phyloP scores from a whole-genome alignment of 148 eudicot species.

The Vaccinium myrtillus region DNA sequence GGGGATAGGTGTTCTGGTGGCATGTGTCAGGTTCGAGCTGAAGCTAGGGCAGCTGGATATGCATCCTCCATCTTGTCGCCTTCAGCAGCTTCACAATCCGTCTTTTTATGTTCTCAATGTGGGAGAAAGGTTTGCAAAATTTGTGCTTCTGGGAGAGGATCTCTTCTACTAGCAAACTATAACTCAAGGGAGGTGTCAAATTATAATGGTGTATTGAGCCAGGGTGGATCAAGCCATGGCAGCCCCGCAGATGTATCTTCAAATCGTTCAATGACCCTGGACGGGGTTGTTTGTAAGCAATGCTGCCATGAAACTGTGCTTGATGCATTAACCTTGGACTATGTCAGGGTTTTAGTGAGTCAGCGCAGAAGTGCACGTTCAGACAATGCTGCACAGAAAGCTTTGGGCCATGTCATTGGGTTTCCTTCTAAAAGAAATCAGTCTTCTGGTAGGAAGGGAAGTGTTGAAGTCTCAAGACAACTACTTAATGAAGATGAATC shows the following conservation, averaged over 20 bases:
- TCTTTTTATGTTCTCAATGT: conserved; percentile 68
- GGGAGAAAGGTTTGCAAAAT: conserved; percentile 70
- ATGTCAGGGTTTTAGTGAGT: conserved; percentile 73
- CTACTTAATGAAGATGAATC: conserved; percentile 81
- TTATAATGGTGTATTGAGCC: conserved; percentile 47
- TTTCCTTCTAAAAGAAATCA: conserved; percentile 37
- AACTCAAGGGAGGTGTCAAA: conserved; percentile 49
- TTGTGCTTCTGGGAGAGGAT: conserved; percentile 95
- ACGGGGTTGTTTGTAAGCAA: conserved; percentile 74
- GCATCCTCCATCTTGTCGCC: conserved; percentile 34
- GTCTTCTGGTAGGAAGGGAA: conserved; percentile 33
- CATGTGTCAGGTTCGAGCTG: conserved; percentile 81
- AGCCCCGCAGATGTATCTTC: conserved; percentile 45
- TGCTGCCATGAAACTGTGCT: conserved; percentile 79
- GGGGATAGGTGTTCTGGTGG: conserved; percentile 73
- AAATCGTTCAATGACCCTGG: conserved; percentile 46
- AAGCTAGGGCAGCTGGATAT: conserved; percentile 30
- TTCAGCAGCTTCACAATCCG: conserved; percentile 34
- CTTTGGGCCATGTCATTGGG: conserved; percentile 67
- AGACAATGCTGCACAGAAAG: conserved; percentile 54
- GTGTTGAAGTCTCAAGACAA: conserved; percentile 31
- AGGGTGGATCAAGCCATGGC: conserved; percentile 61
- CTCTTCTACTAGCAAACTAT: conserved; percentile 57
- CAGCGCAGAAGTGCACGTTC: conserved; percentile 63
- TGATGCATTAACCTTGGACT: conserved; percentile 83